Evolutionary conservation across 169 alveolate species (phyloP), one percentile per base, ranked within the genome.

Genomic region (Eimeria maxima): DNA sequence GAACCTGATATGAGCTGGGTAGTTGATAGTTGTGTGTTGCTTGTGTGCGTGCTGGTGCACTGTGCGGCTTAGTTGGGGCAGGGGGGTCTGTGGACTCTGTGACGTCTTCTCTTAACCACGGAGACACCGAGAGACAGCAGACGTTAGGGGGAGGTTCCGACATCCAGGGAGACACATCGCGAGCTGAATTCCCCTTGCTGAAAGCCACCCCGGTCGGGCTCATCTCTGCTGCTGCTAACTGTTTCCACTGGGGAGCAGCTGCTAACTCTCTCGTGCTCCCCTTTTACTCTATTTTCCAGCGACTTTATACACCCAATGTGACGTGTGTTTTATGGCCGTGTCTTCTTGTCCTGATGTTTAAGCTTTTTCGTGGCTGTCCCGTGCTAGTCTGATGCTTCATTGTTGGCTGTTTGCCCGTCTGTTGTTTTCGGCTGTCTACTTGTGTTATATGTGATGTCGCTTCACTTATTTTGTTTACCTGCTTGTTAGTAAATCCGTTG

Each of bases 51-150:
- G 38, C 38, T 33, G 38, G 38, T 33, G 38, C 38, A 33, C 38
- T 33, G 38, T 33, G 38, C 38, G 38, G 38, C 38, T 0, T 74
- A 83, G 91, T 42, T 10, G 71, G 91, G 4, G 91, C 53, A 29
- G 91, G 74, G 10, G 91, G 91, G 38, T 83, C 91, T 13, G 91
- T 47, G 53, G 91, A 83, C 67, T 83, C 91, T 13, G 73, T 83
- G 29, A 29, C 57, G 24, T 83, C 91, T 29, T 83, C 91, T 50
- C 74, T 83, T 10, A 83, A 83, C 16, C 65, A 22, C 13, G 91
- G 73, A n/a, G 91, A 55, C 50, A 67, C 91, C 14, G 91, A 47
- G 73, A 83, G 91, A 50, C 74, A 38, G 45, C 73, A 47, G 74
- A 83, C 74, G 14, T 44, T 83, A n/a, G 91, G 73, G 11, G 67